Conservation (phyloP, 2,329 filamentous ascomycete species). For the Ophioceras dolichostomum region DNA sequence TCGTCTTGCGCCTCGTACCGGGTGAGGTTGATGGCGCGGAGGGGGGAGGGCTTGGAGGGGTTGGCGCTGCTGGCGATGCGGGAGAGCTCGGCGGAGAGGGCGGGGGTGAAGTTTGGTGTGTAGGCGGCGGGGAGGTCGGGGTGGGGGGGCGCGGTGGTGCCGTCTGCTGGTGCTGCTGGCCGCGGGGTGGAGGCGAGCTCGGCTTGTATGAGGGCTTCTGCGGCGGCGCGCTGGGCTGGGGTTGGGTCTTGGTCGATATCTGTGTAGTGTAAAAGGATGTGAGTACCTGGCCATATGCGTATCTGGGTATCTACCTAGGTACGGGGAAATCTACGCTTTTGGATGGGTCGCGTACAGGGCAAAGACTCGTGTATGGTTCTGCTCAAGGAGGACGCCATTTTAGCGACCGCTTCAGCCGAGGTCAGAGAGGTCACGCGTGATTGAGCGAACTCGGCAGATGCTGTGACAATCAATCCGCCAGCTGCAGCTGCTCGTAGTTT, state of each 20-base stretch:
- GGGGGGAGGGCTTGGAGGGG: conserved; percentile 18
- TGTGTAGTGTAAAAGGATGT: conserved; percentile 20
- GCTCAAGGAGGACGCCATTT: conserved; percentile 1
- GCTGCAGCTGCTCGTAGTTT: no score
- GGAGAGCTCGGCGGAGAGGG: conserved; percentile 55
- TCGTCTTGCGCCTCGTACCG: conserved; percentile 72
- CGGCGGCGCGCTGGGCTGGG: conserved; percentile 47
- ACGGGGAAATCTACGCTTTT: background rate
- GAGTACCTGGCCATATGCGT: conserved; percentile 8
- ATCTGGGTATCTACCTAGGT: conserved; percentile 11
- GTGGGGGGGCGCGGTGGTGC: conserved; percentile 27
- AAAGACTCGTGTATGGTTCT: conserved; percentile 66
- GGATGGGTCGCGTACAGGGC: conserved; percentile 54
- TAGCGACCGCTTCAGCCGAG: no score
- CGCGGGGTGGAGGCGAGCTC: conserved; percentile 39
- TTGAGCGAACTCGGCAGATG: no score
- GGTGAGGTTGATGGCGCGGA: conserved; percentile 57
- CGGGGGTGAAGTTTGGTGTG: conserved; percentile 46
- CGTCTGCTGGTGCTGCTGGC: no score
- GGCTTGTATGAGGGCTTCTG: conserved; percentile 55
- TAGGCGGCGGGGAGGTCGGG: conserved; percentile 42
- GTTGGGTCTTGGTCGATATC: conserved; percentile 73
- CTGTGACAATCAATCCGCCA: no score
- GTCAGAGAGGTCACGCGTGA: no score
- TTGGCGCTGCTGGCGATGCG: conserved; percentile 44